Percentiles rank a stretch among this genome's conserved stretches.
phyloP scores from a whole-genome alignment of 2,329 filamentous ascomycete species.

The Rhynchosporium agropyri region DNA sequence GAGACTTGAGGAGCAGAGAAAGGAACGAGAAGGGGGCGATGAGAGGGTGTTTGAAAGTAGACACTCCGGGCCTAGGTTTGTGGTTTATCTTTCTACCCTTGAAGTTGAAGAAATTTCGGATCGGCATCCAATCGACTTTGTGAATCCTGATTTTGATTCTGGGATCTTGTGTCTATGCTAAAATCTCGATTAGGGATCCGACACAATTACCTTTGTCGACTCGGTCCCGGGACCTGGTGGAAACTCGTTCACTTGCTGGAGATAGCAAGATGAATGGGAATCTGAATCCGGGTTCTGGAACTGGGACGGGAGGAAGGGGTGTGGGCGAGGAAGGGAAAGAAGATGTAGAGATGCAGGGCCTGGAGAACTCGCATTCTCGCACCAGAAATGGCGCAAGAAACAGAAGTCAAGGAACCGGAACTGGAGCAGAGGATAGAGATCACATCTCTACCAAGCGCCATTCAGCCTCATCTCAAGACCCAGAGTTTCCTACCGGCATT shows the following conservation, averaged over 20 bases:
- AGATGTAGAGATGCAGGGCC: neutral
- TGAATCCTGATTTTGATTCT: no score
- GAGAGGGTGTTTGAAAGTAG: conserved; percentile 28
- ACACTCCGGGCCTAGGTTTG: conserved; percentile 20
- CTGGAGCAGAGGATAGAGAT: conserved; percentile 12
- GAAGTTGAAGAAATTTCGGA: no score
- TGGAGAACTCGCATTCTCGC: neutral
- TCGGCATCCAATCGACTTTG: no score
- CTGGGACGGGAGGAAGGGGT: neutral
- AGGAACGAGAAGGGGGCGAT: conserved; percentile 17
- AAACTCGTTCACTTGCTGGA: neutral
- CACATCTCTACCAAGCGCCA: conserved; percentile 22
- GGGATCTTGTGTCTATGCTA: no score
- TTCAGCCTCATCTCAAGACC: neutral
- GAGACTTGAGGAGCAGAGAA: conserved; percentile 8
- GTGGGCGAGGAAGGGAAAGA: neutral
- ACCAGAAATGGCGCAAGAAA: neutral
- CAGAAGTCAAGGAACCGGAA: neutral
- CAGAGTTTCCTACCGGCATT: neutral
- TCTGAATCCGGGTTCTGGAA: neutral
- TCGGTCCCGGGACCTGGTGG: neutral
- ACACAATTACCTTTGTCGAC: neutral
- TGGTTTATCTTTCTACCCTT: no score
- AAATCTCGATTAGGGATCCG: conserved; percentile 14
- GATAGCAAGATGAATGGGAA: neutral